Base-by-base conservation (phyloP, 768 basidiomycete genomes). In the Gautieria morchelliformis region DNA sequence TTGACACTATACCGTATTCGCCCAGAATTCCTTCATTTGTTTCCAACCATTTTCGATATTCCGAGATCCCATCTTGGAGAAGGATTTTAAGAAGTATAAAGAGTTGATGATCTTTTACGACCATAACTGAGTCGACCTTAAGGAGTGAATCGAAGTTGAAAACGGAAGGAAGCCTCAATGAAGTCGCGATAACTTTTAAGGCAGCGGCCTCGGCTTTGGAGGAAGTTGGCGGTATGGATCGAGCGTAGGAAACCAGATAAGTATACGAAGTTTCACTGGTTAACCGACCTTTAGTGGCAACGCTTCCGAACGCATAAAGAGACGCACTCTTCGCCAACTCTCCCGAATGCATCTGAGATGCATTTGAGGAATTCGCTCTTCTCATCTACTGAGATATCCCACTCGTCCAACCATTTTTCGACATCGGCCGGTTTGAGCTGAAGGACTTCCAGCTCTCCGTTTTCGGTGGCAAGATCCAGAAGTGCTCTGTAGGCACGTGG, bases 71-170 rank as follows among this genome's bases (percentile, higher is more conserved):
- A 19, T 77, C 75, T 60, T 74, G 82, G 44, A 89, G 72, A 74
- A 90, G 90, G 61, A 90, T 77, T 58, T 83, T 82, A 22, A 93
- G 71, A n/a, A 92, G 81, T 24, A 80, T 69, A 67, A 85, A 91
- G 11, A 91, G 74, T 33, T 84, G 83, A 66, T 88, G 82, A 48
- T 80, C 78, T 66, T 87, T 85, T 37, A 75, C 70, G 12, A 79
- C 76, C 42, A 87, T 68, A 37, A 90, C 78, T 1, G 83, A 79
- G 54, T 90, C 84, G 41, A 94, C 74, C 59, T 84, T 85, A 75
- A 91, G 84, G 30, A 91, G 71, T 7, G 83, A 68, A 67, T 93
- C 89, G 64, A 93, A 88, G 70, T 94, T 84, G 69, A 93, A 89
- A 58, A 87, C 68, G 14, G 72, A 71, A 3, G 86, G 83, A 39